Base-by-base conservation (phyloP, 2,329 filamentous ascomycete species). In the Bipolaris oryzae region DNA sequence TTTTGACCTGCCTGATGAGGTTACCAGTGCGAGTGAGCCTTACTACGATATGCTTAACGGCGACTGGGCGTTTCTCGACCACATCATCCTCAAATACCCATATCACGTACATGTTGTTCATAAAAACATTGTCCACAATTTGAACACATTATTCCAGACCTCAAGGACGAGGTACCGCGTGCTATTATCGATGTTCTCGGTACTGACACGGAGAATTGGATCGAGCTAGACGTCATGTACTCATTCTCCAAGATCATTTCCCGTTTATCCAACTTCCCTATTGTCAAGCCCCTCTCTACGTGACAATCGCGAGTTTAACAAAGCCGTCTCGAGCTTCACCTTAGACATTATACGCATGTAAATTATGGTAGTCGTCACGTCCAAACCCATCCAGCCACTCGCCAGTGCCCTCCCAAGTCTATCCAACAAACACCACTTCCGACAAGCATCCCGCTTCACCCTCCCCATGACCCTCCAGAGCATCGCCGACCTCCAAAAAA, bases 381-480 rank as follows among this genome's bases (percentile, higher is more conserved):
- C 84, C 0, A 72, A 73, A 7, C 70, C 81, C 1, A 65, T 86
- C 2, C 81, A 84, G 21, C 82, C 82, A 0, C 57, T 87, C 1
- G 52, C 85, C 4, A 81, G 82, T 9, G 77, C 72, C 3, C 62
- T 85, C 0, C 60, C 81, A 20, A 66, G 79, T 3, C 62, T 84
- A 0, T 72, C 78, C 1, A 82, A 83, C 61, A 78, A 78, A 62
- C 76, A 79, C 23, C 78, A 82, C 56, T 84, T 80, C 74, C 74
- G 77, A 56, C 75, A 74, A 37, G 76, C 79, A 2, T 73, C 80
- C 43, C 73, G 70, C 25, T 68, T 76, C 23, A 75, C 81, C 5
- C 55, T 80, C 5, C 83, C 84, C 0, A 45, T 83, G n/a, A 82
- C 87, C 54, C 64, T 76, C 28, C 67, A 81, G 62, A 81, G 85